Conservation (phyloP, 768 basidiomycete genomes). For the Leccinum rimulosum region DNA sequence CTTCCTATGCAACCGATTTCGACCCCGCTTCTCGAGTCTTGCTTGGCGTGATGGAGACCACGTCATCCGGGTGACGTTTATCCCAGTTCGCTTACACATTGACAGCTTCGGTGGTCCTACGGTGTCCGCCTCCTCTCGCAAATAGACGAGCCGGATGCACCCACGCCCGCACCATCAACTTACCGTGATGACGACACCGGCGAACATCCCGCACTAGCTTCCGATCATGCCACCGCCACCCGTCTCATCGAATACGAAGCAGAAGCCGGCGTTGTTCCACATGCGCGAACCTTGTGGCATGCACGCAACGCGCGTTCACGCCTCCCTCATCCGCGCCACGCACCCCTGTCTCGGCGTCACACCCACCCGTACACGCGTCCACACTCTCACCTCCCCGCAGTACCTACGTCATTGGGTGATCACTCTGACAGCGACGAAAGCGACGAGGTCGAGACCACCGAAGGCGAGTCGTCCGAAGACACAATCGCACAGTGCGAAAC, state of each 20-base stretch:
- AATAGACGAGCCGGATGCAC: constrained; percentile 25
- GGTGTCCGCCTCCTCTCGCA: constrained; percentile 80
- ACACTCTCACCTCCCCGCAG: constrained; percentile 19
- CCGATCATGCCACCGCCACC: not conserved
- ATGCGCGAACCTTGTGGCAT: not conserved
- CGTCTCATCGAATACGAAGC: constrained; percentile 13
- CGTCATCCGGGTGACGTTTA: not conserved
- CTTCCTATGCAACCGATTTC: too few species aligned
- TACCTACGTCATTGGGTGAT: constrained; percentile 24
- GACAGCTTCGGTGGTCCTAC: constrained; percentile 87
- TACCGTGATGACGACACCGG: constrained; percentile 14
- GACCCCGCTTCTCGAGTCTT: not conserved
- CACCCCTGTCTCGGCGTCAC: not conserved
- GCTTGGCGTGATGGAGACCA: not conserved
- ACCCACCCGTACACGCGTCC: not conserved
- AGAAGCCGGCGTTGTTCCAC: not conserved
- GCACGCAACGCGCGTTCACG: not conserved
- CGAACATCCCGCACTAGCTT: not conserved
- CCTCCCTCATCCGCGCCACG: not conserved
- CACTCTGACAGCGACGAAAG: constrained; percentile 23
- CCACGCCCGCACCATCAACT: not conserved
- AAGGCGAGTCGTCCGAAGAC: constrained; percentile 23
- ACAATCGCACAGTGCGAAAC: constrained; percentile 13
- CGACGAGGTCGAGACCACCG: constrained; percentile 16
- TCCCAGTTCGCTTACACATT: not conserved